Evolutionary conservation across 1,284 basidiomycete genomes (phyloP).

Genomic region (Malassezia slooffiae): DNA sequence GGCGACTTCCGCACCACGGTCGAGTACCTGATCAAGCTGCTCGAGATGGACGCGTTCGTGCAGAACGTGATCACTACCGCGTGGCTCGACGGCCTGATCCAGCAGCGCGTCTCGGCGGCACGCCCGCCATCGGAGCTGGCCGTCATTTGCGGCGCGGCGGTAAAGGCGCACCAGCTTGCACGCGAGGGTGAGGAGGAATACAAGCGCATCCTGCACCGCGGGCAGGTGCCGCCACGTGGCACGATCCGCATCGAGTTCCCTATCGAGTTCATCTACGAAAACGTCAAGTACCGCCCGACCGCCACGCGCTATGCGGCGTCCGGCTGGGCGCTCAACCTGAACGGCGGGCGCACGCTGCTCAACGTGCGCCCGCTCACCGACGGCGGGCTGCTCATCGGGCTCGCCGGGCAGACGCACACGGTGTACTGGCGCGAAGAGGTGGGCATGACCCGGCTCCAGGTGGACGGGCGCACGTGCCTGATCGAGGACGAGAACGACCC

Average conservation of each 20-base stretch:
- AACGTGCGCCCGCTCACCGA: constrained; percentile 67
- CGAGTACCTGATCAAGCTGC: constrained; percentile 82
- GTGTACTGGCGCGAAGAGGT: constrained; percentile 99
- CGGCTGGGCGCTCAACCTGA: constrained; percentile 87
- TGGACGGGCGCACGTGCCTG: constrained; percentile 86
- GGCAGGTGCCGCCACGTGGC: constrained; percentile 89
- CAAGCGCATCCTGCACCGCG: constrained; percentile 90
- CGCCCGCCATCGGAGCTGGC: constrained; percentile 82
- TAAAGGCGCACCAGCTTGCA: constrained; percentile 83
- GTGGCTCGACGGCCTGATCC: constrained; percentile 96
- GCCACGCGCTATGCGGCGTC: constrained; percentile 78
- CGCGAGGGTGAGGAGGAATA: constrained; percentile 86
- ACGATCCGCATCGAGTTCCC: constrained; percentile 93
- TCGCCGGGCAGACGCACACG: constrained; percentile 90
- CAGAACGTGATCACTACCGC: constrained; percentile 96
- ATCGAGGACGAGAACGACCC: constrained; percentile 99
- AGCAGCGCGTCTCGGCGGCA: constrained; percentile 87
- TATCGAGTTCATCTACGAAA: constrained; percentile 89
- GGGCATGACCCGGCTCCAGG: constrained; percentile 64
- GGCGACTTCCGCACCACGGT: constrained; percentile 98
- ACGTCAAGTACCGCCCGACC: constrained; percentile 88
- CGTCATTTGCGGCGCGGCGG: constrained; percentile 84
- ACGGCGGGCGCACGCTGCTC: constrained; percentile 58
- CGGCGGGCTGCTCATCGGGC: constrained; percentile 79
- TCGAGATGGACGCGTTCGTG: constrained; percentile 92